A percentile compares a stretch with the other conserved stretches of the same genome.
Evolutionary conservation across 306 rosid genomes (phyloP).

Genomic region (Styphnolobium japonicum): DNA sequence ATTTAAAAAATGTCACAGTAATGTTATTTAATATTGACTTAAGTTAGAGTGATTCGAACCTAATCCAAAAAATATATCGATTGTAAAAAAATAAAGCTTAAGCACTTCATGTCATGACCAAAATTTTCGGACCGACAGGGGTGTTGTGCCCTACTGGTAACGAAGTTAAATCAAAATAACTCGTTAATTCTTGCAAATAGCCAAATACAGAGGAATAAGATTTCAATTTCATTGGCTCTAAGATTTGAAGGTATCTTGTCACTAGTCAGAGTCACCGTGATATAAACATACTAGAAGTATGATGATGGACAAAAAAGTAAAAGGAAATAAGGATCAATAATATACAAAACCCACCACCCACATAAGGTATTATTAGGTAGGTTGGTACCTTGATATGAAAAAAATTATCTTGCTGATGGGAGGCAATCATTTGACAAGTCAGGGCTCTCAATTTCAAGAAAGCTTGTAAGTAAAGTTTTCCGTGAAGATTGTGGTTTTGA

Average conservation of each 20-base stretch:
- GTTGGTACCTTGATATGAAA: not conserved
- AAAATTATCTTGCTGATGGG: conserved; percentile 76
- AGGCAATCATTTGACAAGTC: conserved; percentile 63
- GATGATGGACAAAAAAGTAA: not conserved
- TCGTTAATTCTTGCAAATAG: not conserved
- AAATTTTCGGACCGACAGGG: too few species aligned
- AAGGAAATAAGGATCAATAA: not conserved
- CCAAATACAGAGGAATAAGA: conserved; percentile 1
- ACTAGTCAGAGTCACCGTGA: not conserved
- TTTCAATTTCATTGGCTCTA: not conserved
- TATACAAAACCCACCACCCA: conserved; percentile 21
- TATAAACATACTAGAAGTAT: conserved; percentile 8
- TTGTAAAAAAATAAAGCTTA: too few species aligned
- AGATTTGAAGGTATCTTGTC: conserved; percentile 14
- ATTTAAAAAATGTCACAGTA: too few species aligned
- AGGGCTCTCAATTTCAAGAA: conserved; percentile 90
- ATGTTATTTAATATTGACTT: too few species aligned
- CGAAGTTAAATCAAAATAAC: not conserved
- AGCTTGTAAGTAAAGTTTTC: conserved; percentile 85
- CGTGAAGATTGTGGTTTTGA: conserved; percentile 74
- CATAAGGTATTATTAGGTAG: not conserved
- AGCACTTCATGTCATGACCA: too few species aligned
- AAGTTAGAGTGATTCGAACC: too few species aligned
- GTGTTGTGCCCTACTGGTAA: too few species aligned
- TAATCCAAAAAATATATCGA: too few species aligned